Base-by-base conservation (phyloP, 2,329 filamentous ascomycete genomes). In the Nigrospora sphaerica region DNA sequence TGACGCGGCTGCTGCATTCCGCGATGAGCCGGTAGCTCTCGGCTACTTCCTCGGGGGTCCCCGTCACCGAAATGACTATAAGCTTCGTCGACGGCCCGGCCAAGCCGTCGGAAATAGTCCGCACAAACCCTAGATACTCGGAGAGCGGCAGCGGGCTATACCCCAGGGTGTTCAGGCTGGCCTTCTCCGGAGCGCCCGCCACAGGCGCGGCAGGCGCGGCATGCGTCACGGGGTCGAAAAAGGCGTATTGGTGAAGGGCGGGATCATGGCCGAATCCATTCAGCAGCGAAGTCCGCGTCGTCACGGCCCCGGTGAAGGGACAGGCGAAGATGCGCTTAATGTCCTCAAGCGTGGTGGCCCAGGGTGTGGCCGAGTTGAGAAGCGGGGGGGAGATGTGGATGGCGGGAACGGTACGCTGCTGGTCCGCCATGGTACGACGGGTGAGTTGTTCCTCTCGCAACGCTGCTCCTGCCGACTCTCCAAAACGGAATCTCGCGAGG, bases 361-460 rank as follows among this genome's bases (percentile, higher is more conserved):
- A 90, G 0, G 86, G 86, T 42, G 79, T 84, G 31, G 87, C 80
- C 1, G 85, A 86, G 65, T 91, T 91, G 52, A 90, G 69, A 7
- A 92, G 69, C 0, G 85, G 84, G 1, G 84, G 85, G 38, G 70
- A 55, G 49, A 89, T 79, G 9, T 54, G 43, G 11, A 85, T 44
- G 23, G 61, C 52, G 56, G 71, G 0, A 75, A 77, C 2, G 75
- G 77, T 35, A 42, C 31, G 28, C 9, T 6, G n/a, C 35, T 31
- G 17, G 28, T 41, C 12, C n/a, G 40, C 7, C 40, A 42, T 34
- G 17, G 3, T 23, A 4, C 10, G 23, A 9, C 23, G 6, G 23
- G 23, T 2, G 23, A 10, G 23, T 2, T 28, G 7, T 28, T 28
- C n/a, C 5, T 28, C 23, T 10, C 23, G 23, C 23, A 5, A 28